Percentiles rank a stretch among this genome's conserved stretches.
Conservation (phyloP, 2,329 filamentous ascomycete species). For the Huntiella decipiens region DNA sequence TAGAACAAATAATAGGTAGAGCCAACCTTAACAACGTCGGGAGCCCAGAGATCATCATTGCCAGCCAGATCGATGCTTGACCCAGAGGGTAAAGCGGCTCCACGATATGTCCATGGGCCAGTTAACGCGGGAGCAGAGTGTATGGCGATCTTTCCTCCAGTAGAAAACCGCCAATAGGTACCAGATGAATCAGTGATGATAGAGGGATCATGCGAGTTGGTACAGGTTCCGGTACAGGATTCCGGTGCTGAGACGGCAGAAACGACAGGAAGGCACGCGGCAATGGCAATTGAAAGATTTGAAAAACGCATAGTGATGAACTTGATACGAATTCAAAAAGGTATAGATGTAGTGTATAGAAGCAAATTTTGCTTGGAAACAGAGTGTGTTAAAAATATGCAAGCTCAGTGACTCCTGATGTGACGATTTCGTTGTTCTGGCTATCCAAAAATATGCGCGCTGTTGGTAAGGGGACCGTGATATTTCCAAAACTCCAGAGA, state of each 20-base stretch:
- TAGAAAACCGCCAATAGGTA: constrained; percentile 25
- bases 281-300: constrained; percentile 8
- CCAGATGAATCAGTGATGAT: constrained; percentile 22
- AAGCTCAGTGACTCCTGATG: too few species aligned
- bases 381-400: too few species aligned
- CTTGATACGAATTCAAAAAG: background rate
- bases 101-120: constrained; percentile 25
- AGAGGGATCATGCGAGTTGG: constrained; percentile 21
- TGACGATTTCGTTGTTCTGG: too few species aligned
- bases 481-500: too few species aligned
- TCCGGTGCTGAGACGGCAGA: constrained; percentile 17
- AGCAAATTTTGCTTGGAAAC: too few species aligned
- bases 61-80: constrained; percentile 23
- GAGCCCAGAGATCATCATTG: constrained; percentile 24
- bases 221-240: constrained; percentile 21
- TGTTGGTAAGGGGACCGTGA: too few species aligned
- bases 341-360: background rate
- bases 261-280: constrained; percentile 6
- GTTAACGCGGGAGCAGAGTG: constrained; percentile 20
- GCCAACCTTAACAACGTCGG: constrained; percentile 25
- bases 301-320: constrained; percentile 5
- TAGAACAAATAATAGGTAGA: constrained; percentile 49
- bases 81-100: constrained; percentile 21
- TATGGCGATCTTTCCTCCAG: constrained; percentile 23
- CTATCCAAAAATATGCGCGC: too few species aligned